These are phyloP conservation scores for Haplosporangium gracile DNA, from an alignment of 192 early-diverging fungal genomes.

Conservation along the genomic window DNA sequence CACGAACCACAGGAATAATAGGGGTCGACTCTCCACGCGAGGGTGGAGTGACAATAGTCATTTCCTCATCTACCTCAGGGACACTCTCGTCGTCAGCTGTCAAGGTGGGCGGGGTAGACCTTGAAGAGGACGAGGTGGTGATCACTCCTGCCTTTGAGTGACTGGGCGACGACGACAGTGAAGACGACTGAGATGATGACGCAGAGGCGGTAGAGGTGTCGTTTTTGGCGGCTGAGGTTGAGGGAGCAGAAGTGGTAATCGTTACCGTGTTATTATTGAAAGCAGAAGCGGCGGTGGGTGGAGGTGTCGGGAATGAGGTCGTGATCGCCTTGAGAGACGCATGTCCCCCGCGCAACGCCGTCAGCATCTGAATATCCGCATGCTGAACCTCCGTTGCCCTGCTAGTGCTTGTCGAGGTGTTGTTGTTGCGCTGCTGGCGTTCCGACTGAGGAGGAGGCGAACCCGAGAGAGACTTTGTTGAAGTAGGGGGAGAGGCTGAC, in stretches of 20 bases:
- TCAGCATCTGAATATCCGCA: slow-evolving; percentile 29
- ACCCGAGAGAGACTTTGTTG: slow-evolving; percentile 39
- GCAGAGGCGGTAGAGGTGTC: neutral
- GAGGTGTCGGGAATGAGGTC: neutral
- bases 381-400: slow-evolving; percentile 21
- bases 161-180: neutral
- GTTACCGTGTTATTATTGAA: neutral
- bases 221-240: neutral
- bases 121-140: slow-evolving; percentile 9
- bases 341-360: slow-evolving; percentile 17
- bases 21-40: neutral
- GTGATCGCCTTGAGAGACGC: neutral
- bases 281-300: neutral
- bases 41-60: slow-evolving; percentile 5
- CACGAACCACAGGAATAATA: neutral
- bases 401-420: neutral
- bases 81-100: slow-evolving; percentile 24
- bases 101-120: slow-evolving; percentile 20
- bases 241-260: neutral
- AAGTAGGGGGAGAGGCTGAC: slow-evolving; percentile 36
- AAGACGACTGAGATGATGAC: neutral
- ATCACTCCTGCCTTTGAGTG: neutral
- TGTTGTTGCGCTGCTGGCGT: neutral
- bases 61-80: slow-evolving; percentile 23
- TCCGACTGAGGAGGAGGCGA: slow-evolving; percentile 36